Base-by-base conservation (phyloP, 768 basidiomycete species). In the Trametopsis cervina region DNA sequence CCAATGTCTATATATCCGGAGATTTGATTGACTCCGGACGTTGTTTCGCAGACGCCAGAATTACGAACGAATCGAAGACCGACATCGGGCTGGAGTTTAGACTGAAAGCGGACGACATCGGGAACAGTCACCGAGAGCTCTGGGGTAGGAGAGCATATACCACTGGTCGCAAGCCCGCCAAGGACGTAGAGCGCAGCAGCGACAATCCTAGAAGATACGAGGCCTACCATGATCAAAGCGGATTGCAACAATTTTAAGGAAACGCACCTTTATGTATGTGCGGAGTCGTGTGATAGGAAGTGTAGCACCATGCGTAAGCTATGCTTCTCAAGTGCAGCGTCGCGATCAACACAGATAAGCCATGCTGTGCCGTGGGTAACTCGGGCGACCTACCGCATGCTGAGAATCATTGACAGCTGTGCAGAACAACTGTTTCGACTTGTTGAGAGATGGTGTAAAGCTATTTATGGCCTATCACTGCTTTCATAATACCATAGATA, bases 31-130 rank as follows among this genome's bases (percentile, higher is more conserved):
- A 83, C 80, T 0, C 74, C 74, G 0, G 79, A 74, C 0, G 81
- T 81, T 7, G 80, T 82, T 58, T 85, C 81, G 54, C 81, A 83
- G 3, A 83, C 67, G 0, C 79, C 80, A 1, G 81, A 82, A 54
- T 83, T 70, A 3, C 68, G 63, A 15, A 81, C 70, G 60, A 72
- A 80, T 7, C 76, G 71, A 4, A 82, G 54, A 15, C 50, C 57
- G 10, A 59, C 57, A 37, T 63, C 61, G 7, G 46, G 17, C 15
- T 56, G 49, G 9, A 48, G 13, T 9, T 53, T n/a, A 1, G 60
- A 61, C 22, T 39, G 44, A 49, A 61, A 57, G 9, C 29, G 7
- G 7, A 33, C 29, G 29, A 33, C 15, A 33, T 33, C 29, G 7
- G 29, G 29, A 7, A 15, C 7, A 15, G 29, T 15, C 29, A 15